These are phyloP conservation scores for Gamarada debralockiae DNA, from an alignment of 495 filamentous ascomycete genomes.

Conservation along the genomic window DNA sequence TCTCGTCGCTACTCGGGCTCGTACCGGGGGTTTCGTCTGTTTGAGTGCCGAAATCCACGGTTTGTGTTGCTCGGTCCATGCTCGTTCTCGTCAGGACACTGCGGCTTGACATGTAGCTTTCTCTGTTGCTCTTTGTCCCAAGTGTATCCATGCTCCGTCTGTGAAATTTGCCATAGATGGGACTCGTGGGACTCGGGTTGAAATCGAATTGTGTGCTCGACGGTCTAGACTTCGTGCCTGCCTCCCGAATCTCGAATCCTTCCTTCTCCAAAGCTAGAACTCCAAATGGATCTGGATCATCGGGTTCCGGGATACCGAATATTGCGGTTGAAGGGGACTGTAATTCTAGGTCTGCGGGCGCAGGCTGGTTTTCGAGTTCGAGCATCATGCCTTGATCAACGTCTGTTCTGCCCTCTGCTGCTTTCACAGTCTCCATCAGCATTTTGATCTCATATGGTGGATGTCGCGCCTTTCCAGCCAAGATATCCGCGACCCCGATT, in stretches of 20 bases:
- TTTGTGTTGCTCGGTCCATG: slow-evolving; percentile 56
- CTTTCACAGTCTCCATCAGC: slow-evolving; percentile 76
- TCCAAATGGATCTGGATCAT: slow-evolving; percentile 86
- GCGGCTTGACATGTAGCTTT: slow-evolving; percentile 47
- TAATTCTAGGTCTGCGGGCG: slow-evolving; percentile 71
- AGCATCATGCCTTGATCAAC: slow-evolving; percentile 57
- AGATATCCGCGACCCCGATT: slow-evolving; percentile 72
- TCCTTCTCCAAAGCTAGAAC: slow-evolving; percentile 80
- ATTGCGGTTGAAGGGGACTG: slow-evolving; percentile 38
- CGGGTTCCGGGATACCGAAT: slow-evolving; percentile 74
- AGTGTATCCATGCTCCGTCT: slow-evolving; percentile 66
- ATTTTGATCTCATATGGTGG: slow-evolving; percentile 59
- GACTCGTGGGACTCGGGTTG: slow-evolving; percentile 70
- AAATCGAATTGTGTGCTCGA: slow-evolving; percentile 75
- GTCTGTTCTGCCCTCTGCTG: slow-evolving; percentile 74
- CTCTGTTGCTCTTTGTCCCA: slow-evolving; percentile 58
- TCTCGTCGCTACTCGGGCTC: slow-evolving; percentile 37
- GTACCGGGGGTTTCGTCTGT: slow-evolving; percentile 49
- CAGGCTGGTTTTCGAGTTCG: slow-evolving; percentile 49
- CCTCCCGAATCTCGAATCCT: slow-evolving; percentile 83
- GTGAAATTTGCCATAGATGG: slow-evolving; percentile 63
- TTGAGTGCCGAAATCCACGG: slow-evolving; percentile 50
- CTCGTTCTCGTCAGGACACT: slow-evolving; percentile 47
- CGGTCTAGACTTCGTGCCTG: slow-evolving; percentile 66
- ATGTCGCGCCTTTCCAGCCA: slow-evolving; percentile 72